A percentile compares a stretch with the other conserved stretches of the same genome.
Conservation (phyloP, 768 basidiomycete species). For the Collybiopsis luxurians region DNA sequence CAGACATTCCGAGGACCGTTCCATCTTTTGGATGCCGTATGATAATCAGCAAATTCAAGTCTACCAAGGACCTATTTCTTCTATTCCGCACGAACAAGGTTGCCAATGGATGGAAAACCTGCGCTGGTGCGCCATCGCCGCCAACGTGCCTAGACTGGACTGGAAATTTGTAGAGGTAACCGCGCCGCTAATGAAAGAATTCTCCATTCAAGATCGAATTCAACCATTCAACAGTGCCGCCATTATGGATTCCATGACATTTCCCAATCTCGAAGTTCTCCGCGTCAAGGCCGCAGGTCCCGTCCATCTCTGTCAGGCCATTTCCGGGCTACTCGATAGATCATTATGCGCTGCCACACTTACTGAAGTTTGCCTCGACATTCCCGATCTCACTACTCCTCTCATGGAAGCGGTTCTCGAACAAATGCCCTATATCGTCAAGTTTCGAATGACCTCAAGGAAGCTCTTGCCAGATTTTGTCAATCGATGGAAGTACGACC, state of each 20-base stretch:
- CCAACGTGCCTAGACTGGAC: background rate
- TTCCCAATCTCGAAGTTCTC: background rate
- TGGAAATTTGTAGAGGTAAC: background rate
- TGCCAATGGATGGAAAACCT: background rate
- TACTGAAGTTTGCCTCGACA: background rate
- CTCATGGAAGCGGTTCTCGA: background rate
- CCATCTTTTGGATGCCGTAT: background rate
- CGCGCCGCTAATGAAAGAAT: background rate
- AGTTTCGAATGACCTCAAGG: background rate
- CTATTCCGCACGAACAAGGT: background rate
- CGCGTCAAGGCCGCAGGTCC: background rate
- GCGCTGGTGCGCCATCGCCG: background rate
- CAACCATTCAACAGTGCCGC: background rate
- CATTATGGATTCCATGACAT: background rate
- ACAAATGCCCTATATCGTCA: background rate
- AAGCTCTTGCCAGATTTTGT: background rate
- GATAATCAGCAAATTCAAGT: background rate
- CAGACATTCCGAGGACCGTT: background rate
- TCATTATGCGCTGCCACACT: background rate
- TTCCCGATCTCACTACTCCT: background rate
- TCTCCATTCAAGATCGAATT: background rate
- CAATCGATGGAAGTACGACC: background rate
- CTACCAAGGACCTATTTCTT: background rate
- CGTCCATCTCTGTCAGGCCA: background rate
- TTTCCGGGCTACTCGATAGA: background rate